A percentile compares a stretch with the other conserved stretches of the same genome.
Conservation (phyloP, 805 yeast genomes). For the Ogataea degrootiae region DNA sequence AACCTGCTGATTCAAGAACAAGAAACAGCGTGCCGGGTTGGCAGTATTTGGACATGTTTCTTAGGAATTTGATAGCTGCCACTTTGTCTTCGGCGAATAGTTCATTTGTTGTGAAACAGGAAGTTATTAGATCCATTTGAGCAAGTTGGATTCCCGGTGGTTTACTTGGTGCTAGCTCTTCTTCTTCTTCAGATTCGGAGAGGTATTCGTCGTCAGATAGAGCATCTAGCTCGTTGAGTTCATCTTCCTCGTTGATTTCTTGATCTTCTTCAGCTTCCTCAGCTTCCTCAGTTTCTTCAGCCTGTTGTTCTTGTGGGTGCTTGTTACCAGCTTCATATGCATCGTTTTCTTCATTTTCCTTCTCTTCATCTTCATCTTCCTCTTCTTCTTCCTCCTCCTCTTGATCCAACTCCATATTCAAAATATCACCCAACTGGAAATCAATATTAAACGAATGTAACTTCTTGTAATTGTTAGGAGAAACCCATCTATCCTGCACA, state of each 20-base stretch:
- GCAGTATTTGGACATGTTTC: slow-evolving; percentile 47
- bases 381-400: background rate
- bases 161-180: too few relatives aligned
- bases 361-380: slow-evolving; percentile 14
- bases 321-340: too few relatives aligned
- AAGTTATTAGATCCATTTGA: slow-evolving; percentile 51
- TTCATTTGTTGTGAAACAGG: slow-evolving; percentile 84
- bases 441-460: slow-evolving; percentile 25
- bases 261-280: slow-evolving; percentile 3
- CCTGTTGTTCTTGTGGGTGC: slow-evolving; percentile 6
- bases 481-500: slow-evolving; percentile 51
- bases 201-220: too few relatives aligned
- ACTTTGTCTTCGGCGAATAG: slow-evolving; percentile 65
- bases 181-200: too few relatives aligned
- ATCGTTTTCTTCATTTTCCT: too few relatives aligned
- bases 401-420: slow-evolving; percentile 23
- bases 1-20: slow-evolving; percentile 85
- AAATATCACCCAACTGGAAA: slow-evolving; percentile 34
- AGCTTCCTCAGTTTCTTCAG: slow-evolving; percentile 12
- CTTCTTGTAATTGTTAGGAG: slow-evolving; percentile 26
- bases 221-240: slow-evolving; percentile 8
- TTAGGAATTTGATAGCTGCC: slow-evolving; percentile 56
- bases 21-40: slow-evolving; percentile 53
- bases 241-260: slow-evolving; percentile 5
- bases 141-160: too few relatives aligned